Percentiles rank a stretch among this genome's conserved stretches.
These are phyloP conservation scores for Ceratocystis huliohia DNA, from an alignment of 2,329 filamentous ascomycete genomes.

Conservation along the genomic window DNA sequence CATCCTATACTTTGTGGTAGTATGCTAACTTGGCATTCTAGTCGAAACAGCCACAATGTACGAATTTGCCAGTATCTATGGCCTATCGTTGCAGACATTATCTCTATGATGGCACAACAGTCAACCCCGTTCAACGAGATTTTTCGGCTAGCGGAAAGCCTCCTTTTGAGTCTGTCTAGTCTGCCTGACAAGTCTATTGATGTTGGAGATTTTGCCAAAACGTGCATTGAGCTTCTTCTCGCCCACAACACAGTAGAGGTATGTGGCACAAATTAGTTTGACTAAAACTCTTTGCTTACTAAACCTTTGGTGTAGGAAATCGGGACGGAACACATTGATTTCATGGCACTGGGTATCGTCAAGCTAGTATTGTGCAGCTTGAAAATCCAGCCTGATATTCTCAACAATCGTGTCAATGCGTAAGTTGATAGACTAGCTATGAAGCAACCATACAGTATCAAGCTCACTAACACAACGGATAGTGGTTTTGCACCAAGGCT, in stretches of 20 bases:
- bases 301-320: constrained; percentile 1
- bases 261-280: not conserved
- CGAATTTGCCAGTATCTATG: constrained; percentile 26
- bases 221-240: not conserved
- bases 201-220: constrained; percentile 1
- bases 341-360: not conserved
- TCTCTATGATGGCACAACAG: constrained; percentile 27
- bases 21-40: not conserved
- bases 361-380: constrained; percentile 3
- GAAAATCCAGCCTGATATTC: constrained; percentile 2
- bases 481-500: constrained; percentile 32
- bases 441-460: not conserved
- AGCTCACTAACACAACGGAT: constrained; percentile 9
- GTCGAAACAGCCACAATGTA: constrained; percentile 16
- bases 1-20: not conserved
- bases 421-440: not conserved
- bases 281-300: not conserved
- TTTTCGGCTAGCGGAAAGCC: not conserved
- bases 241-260: not conserved
- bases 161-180: not conserved
- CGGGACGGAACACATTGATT: not conserved
- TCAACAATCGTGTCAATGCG: not conserved
- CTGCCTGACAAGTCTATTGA: not conserved
- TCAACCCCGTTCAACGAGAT: constrained; percentile 29
- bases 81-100: constrained; percentile 27